Base-by-base conservation (phyloP, 148 eudicot genomes). In the Vaccinium macrocarpon region DNA sequence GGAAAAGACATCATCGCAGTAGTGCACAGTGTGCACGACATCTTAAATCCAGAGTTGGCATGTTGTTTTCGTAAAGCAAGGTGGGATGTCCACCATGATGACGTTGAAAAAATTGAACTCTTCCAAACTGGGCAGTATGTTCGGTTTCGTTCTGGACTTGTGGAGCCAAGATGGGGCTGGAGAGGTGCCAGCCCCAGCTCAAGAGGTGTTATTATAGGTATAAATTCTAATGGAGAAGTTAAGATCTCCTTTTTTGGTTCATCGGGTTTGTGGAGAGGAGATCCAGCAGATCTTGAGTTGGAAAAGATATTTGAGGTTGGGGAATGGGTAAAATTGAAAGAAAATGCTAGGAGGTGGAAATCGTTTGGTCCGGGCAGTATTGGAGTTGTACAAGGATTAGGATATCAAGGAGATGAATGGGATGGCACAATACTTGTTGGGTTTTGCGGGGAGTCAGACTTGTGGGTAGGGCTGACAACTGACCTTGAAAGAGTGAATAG, bases 101-200 rank as follows among this genome's bases (percentile, higher is more conserved):
- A 95, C 38, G 89, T 95, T 48, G 98, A 95, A 84, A 95, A 95
- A 80, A 91, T 95, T 68, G 89, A 91, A 5, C 84, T 87, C 77
- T 94, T 93, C 68, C 92, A 87, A 87, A 90, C 92, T 29, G 98
- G 98, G 71, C 98, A 95, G 80, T 90, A 93, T 78, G 94, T 95
- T 21, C 89, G 89, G 71, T 95, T 95, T 76, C 90, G 97, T 56
- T 78, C 78, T 53, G 98, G 93, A 61, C 86, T 95, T 61, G 76
- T 66, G n/a, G 98, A 94, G 91, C 98, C 98, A 74, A 91, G 98
- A 84, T 94, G 98, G 98, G 96, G 98, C 32, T 95, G 98, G 98
- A 92, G 97, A 88, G 95, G 94, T 27, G 88, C 95, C 77, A 86
- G 88, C 49, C 90, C 91, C 27, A 85, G 81, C 80, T 94, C 97